These are phyloP conservation scores for Chalaropsis ovoidea DNA, from an alignment of 2,329 filamentous ascomycete species.

Conservation along the genomic window DNA sequence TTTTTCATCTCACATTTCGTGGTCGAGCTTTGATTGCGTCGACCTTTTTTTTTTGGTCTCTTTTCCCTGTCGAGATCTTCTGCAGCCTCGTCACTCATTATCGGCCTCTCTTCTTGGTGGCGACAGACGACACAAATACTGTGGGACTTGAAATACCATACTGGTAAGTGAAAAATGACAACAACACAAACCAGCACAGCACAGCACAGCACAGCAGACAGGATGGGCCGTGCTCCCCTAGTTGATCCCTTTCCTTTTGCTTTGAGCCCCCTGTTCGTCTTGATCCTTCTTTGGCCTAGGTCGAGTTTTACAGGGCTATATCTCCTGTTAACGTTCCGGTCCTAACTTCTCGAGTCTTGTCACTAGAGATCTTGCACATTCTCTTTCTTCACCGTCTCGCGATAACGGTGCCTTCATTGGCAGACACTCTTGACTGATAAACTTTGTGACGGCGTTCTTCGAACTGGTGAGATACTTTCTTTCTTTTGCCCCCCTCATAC, in stretches of 20 bases:
- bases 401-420: constrained; percentile 12
- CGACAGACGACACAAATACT: neutral
- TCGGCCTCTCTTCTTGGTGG: neutral
- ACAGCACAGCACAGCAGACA: constrained; percentile 1
- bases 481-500: neutral
- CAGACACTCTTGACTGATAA: neutral
- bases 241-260: constrained; percentile 19
- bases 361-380: neutral
- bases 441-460: constrained; percentile 1
- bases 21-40: neutral
- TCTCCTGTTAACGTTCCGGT: constrained; percentile 22
- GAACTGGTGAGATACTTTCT: constrained; percentile 6
- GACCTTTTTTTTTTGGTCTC: neutral
- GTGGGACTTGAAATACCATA: constrained; percentile 2
- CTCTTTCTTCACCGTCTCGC: neutral
- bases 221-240: constrained; percentile 7
- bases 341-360: constrained; percentile 22
- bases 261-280: constrained; percentile 18
- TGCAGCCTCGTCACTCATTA: neutral
- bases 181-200: constrained; percentile 1
- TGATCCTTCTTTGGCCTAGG: constrained; percentile 21
- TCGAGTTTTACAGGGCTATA: constrained; percentile 22
- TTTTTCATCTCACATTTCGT: constrained; percentile 6
- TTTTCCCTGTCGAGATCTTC: neutral
- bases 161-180: constrained; percentile 8